Percentiles rank a stretch among this genome's conserved stretches.
phyloP scores from a whole-genome alignment of 306 rosid species.

The Prunus mume region DNA sequence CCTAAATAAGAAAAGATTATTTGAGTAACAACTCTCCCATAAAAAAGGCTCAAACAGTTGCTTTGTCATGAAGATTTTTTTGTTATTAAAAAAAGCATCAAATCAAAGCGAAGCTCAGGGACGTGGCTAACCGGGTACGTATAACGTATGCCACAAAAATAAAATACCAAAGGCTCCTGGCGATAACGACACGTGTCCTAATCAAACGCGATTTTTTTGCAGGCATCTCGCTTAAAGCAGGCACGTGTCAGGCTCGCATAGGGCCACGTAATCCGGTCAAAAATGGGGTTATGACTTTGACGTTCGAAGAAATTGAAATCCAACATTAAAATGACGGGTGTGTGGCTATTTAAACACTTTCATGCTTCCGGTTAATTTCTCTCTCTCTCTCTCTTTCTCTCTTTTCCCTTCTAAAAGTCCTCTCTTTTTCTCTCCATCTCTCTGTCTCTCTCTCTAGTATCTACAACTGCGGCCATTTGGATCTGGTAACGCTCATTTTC shows the following conservation, averaged over 20 bases:
- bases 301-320: no score
- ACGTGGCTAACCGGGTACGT: neutral
- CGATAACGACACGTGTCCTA: neutral
- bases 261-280: slow-evolving; percentile 9
- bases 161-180: neutral
- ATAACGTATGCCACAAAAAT: neutral
- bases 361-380: neutral
- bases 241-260: neutral
- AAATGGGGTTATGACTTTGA: neutral
- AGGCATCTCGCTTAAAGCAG: no score
- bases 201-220: neutral
- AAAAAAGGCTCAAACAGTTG: neutral
- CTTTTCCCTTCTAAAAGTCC: neutral
- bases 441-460: neutral
- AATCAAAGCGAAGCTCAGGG: neutral
- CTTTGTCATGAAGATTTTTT: neutral
- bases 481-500: slow-evolving; percentile 7
- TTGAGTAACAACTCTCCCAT: neutral
- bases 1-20: neutral
- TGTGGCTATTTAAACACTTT: no score
- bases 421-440: neutral
- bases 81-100: neutral
- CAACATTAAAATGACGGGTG: no score
- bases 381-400: neutral
- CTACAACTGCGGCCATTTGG: neutral